A percentile compares a stretch with the other conserved stretches of the same genome.
These are phyloP conservation scores for Musa troglodytarum DNA, from an alignment of 176 grass and related monocot species.

Conservation along the genomic window DNA sequence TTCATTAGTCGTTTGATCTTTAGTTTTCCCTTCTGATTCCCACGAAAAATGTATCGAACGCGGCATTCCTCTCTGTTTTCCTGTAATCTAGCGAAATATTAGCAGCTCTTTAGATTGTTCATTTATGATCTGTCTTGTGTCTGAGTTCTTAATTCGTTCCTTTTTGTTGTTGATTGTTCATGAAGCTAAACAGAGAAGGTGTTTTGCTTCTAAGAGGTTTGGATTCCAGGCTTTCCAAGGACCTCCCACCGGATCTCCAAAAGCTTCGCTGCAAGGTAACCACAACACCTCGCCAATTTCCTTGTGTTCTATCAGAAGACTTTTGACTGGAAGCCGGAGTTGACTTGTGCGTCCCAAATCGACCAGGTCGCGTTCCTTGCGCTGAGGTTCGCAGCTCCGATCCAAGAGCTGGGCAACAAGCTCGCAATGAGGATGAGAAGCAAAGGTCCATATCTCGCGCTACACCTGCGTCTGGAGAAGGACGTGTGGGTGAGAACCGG, in stretches of 20 bases:
- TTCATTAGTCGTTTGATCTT: no score
- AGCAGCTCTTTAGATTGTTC: no score
- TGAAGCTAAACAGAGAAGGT: conserved; percentile 40
- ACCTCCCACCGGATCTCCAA: conserved; percentile 7
- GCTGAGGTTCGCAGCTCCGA: conserved; percentile 22
- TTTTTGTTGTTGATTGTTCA: background rate
- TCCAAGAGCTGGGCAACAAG: conserved; percentile 24
- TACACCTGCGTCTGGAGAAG: conserved; percentile 42
- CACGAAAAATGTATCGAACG: no score
- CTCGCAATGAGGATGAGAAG: conserved; percentile 28
- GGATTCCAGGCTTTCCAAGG: conserved; percentile 19
- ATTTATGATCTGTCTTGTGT: no score
- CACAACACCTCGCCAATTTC: background rate
- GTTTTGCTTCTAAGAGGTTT: conserved; percentile 37
- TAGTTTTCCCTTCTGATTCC: no score
- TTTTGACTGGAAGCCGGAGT: background rate
- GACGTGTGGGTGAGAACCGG: conserved; percentile 45
- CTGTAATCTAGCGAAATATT: no score
- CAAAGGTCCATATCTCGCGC: conserved; percentile 35
- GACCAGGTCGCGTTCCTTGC: conserved; percentile 37
- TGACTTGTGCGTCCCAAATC: background rate
- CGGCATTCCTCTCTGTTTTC: no score
- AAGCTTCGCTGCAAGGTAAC: conserved; percentile 22
- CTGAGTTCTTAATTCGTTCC: background rate
- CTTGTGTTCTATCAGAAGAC: background rate